Base-by-base conservation (phyloP, 2,329 filamentous ascomycete species). In the Endothia cerciana region DNA sequence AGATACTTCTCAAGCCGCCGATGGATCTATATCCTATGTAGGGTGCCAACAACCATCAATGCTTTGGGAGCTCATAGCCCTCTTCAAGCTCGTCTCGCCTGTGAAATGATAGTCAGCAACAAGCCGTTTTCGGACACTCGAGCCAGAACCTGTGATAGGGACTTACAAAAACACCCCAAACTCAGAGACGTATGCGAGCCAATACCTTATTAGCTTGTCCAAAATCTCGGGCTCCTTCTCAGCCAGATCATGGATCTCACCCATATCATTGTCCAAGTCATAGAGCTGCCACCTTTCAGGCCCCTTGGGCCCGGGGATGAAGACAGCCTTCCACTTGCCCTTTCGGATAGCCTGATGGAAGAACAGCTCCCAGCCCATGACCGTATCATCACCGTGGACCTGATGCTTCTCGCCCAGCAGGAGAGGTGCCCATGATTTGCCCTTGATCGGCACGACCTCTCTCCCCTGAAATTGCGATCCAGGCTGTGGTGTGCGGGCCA, bases 211-310 rank as follows among this genome's bases (percentile, higher is more conserved):
- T n/a, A 78, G 63, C 64, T 75, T 73, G 30, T 72, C 68, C 40
- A 78, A 64, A 43, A 70, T 71, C 68, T 74, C 70, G 1, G 76
- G 74, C 65, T 77, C 72, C 43, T 74, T 45, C 38, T 74, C 74
- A 1, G 74, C 71, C 10, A 80, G 72, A 57, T 80, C 78, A 68
- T 78, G 74, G 1, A 78, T 70, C 73, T 84, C 82, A 11, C 80
- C 81, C 2, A 79, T 79, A 69, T 83, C 82, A n/a, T 71, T 72
- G 5, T 70, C 72, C 3, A 84, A 72, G 65, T 84, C 79, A 70
- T 82, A 84, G 43, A 84, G 73, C 70, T 84, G 79, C 81, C 82
- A 84, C 60, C 76, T 77, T 71, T 83, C 81, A 0, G 80, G 79
- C 0, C 81, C 81, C 65, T 81, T 82, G 15, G 77, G 81, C 69